A percentile compares a stretch with the other conserved stretches of the same genome.
phyloP scores from a whole-genome alignment of 2,329 filamentous ascomycete species.

The Dothidotthia symphoricarpi region DNA sequence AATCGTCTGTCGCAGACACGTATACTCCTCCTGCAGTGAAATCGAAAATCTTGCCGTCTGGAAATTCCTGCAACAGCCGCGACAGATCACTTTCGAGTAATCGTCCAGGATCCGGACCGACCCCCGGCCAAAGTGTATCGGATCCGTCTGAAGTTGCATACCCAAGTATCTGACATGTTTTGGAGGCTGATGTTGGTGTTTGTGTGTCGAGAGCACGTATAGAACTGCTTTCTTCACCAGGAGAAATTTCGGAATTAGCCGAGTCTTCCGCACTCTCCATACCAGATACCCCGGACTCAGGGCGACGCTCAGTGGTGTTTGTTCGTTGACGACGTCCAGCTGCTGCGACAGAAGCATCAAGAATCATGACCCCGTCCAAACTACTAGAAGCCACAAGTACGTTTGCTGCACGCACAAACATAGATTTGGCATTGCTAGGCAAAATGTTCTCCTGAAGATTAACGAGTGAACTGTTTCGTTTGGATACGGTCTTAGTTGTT shows the following conservation, averaged over 20 bases:
- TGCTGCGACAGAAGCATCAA: conserved; percentile 35
- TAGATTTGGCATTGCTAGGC: conserved; percentile 27
- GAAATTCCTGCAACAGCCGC: conserved; percentile 23
- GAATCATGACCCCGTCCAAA: conserved; percentile 36
- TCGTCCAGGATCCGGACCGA: conserved; percentile 3
- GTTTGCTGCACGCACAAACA: conserved; percentile 37
- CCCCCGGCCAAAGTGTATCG: neutral
- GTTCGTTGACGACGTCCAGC: conserved; percentile 14
- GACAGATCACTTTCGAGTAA: conserved; percentile 23
- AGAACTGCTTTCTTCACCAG: conserved; percentile 15
- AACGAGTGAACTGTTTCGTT: conserved; percentile 15
- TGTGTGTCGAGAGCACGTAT: neutral
- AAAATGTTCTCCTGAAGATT: conserved; percentile 31
- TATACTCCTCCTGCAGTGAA: conserved; percentile 14
- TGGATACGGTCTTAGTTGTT: conserved; percentile 6
- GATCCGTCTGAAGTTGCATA: conserved; percentile 11
- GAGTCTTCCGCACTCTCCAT: conserved; percentile 9
- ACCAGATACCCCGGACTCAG: neutral
- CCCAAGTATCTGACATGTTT: conserved; percentile 28
- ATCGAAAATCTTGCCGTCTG: conserved; percentile 29
- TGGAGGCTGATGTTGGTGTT: conserved; percentile 6
- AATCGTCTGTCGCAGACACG: conserved; percentile 23
- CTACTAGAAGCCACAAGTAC: conserved; percentile 34
- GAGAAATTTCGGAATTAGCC: conserved; percentile 14
- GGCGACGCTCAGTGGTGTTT: conserved; percentile 2